phyloP scores from a whole-genome alignment of 306 rosid genomes.

The Cucurbita ficifolia region DNA sequence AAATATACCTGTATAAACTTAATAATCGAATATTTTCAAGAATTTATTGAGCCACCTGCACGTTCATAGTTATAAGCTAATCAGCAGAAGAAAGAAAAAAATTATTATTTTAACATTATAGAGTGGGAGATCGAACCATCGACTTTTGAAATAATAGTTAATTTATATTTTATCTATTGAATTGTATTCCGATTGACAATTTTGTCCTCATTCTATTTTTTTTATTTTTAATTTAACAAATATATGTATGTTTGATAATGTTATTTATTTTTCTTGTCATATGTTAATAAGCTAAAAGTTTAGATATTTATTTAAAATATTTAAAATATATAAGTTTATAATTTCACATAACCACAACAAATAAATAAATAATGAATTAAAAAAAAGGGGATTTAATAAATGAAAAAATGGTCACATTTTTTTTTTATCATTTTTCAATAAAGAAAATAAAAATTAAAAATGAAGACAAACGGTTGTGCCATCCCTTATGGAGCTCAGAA shows the following conservation, averaged over 20 bases:
- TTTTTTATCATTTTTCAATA: neutral
- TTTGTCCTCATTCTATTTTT: neutral
- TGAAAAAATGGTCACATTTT: neutral
- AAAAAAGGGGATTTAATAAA: neutral
- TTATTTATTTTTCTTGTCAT: neutral
- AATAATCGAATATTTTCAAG: neutral
- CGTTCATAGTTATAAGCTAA: neutral
- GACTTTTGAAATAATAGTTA: too few relatives aligned
- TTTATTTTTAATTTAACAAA: neutral
- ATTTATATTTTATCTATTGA: too few relatives aligned
- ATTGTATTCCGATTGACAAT: too few relatives aligned
- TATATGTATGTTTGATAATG: neutral
- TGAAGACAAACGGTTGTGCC: too few relatives aligned
- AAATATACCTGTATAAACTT: neutral
- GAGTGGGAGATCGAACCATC: too few relatives aligned
- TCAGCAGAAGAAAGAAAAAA: too few relatives aligned
- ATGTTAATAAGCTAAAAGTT: too few relatives aligned
- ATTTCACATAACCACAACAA: neutral
- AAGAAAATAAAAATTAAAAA: neutral
- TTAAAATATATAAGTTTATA: too few relatives aligned
- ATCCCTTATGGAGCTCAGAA: neutral
- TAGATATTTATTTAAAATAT: too few relatives aligned
- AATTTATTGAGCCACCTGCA: neutral
- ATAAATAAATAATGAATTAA: neutral
- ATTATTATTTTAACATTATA: too few relatives aligned